Evolutionary conservation across 2,329 filamentous ascomycete genomes (phyloP), one percentile per base, ranked within the genome.

Genomic region (Phialophora verrucosa): DNA sequence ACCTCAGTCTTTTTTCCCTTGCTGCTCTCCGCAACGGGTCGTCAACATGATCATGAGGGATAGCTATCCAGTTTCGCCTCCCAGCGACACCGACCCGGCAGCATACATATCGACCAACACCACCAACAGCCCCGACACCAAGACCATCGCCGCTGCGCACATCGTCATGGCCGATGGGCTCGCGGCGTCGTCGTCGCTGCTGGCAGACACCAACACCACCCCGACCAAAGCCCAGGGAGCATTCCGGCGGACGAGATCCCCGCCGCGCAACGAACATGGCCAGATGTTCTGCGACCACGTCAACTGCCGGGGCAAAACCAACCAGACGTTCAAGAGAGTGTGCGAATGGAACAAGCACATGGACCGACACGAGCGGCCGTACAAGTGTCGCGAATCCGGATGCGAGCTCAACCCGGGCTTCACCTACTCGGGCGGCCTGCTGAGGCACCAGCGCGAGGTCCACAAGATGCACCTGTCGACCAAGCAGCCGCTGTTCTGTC

Each of bases 261-360:
- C 86, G 11, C 85, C 84, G 54, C 83, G 82, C 78, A 92, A 92
- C 71, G 76, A 81, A 0, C 85, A 91, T 27, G 91, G 91, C n/a
- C 89, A 91, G 74, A 95, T 89, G 73, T 84, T 89, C 63, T 97
- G 94, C 78, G 87, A 87, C 17, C 87, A 88, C 71, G 79, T 84
- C 0, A 88, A 90, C 63, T 97, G 93, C 74, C 84, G 81, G 12
- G 87, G 90, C 60, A 83, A 88, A 4, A 74, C 83, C 4, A 85
- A 83, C 4, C 85, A 83, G 53, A 85, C 85, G 12, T 98, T 97
- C 75, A 84, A 87, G 62, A 87, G 93, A 70, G 94, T 92, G 72
- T 97, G 93, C 80, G 93, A 97, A 81, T 97, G 92, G 92, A 96
- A 90, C 76, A 97, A 98, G 81, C 94, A 98, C 77, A 97, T 97